Evolutionary conservation across 2,329 filamentous ascomycete genomes (phyloP).

Genomic region (Graphilbum sp.): DNA sequence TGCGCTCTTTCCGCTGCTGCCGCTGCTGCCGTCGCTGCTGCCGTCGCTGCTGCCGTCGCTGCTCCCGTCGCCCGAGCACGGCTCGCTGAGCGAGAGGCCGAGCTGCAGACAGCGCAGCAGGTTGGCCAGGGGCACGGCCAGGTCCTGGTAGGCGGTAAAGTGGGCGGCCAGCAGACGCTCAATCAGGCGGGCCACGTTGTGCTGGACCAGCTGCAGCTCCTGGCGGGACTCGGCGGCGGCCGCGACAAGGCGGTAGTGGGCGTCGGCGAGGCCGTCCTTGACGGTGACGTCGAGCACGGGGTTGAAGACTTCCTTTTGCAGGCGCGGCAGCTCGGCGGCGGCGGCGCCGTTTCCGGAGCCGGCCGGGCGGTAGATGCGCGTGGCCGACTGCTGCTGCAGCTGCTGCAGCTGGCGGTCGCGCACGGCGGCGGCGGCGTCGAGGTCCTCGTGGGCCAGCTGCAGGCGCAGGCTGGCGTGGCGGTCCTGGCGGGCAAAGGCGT

Average conservation of each 20-base stretch:
- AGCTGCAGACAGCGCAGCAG: conserved; percentile 67
- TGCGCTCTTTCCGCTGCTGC: conserved; percentile 3
- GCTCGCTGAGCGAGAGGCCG: conserved; percentile 52
- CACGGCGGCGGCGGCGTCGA: conserved; percentile 17
- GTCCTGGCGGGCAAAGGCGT: conserved; percentile 47
- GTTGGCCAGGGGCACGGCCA: conserved; percentile 61
- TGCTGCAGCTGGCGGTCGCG: neutral
- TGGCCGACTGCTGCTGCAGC: neutral
- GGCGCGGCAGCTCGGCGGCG: conserved; percentile 28
- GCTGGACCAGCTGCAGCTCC: conserved; percentile 32
- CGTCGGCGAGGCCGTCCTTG: conserved; percentile 25
- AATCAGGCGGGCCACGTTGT: conserved; percentile 51
- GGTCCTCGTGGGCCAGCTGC: conserved; percentile 43
- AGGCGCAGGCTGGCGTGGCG: conserved; percentile 48
- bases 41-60: no score
- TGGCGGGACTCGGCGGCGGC: conserved; percentile 13
- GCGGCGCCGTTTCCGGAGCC: conserved; percentile 2
- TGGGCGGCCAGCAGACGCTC: conserved; percentile 52
- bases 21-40: no score
- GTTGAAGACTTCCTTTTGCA: conserved; percentile 78
- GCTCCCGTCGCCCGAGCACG: conserved; percentile 14
- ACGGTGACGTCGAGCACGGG: conserved; percentile 55
- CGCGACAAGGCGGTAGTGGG: conserved; percentile 18
- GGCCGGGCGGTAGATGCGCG: conserved; percentile 7
- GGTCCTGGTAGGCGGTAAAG: conserved; percentile 71